phyloP scores from a whole-genome alignment of 805 yeast genomes.

The Nakazawaea populi region DNA sequence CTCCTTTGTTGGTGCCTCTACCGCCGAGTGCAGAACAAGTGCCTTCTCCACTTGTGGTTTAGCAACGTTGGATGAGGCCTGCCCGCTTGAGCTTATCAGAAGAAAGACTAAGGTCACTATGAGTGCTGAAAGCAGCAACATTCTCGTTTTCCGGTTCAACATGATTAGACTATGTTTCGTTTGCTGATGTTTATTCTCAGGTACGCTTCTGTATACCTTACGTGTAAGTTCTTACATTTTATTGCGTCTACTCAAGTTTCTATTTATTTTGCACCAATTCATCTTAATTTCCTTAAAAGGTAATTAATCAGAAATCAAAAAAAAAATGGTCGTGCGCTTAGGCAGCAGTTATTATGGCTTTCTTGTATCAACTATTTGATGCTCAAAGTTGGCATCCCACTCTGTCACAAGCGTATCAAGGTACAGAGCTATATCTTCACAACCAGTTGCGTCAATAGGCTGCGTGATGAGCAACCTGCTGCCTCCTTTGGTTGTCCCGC shows the following conservation, averaged over 20 bases:
- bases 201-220: background rate
- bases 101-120: slow-evolving; percentile 30
- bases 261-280: no score
- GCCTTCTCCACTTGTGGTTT: slow-evolving; percentile 3
- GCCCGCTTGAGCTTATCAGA: slow-evolving; percentile 19
- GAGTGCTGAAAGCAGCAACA: slow-evolving; percentile 35
- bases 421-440: slow-evolving; percentile 60
- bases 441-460: slow-evolving; percentile 59
- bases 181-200: no score
- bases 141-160: slow-evolving; percentile 28
- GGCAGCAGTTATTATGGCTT: background rate
- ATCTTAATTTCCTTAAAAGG: no score
- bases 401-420: slow-evolving; percentile 48
- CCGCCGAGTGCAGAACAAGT: slow-evolving; percentile 10
- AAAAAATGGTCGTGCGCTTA: no score
- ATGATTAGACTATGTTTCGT: background rate
- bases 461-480: slow-evolving; percentile 50
- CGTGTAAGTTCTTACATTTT: background rate
- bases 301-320: no score
- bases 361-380: slow-evolving; percentile 61
- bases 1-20: slow-evolving; percentile 16
- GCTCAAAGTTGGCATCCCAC: slow-evolving; percentile 72
- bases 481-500: slow-evolving; percentile 65
- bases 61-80: slow-evolving; percentile 8
- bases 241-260: slow-evolving; percentile 1